A percentile compares a stretch with the other conserved stretches of the same genome.
Conservation (phyloP, 805 yeast species). For the Yarrowia bubula region DNA sequence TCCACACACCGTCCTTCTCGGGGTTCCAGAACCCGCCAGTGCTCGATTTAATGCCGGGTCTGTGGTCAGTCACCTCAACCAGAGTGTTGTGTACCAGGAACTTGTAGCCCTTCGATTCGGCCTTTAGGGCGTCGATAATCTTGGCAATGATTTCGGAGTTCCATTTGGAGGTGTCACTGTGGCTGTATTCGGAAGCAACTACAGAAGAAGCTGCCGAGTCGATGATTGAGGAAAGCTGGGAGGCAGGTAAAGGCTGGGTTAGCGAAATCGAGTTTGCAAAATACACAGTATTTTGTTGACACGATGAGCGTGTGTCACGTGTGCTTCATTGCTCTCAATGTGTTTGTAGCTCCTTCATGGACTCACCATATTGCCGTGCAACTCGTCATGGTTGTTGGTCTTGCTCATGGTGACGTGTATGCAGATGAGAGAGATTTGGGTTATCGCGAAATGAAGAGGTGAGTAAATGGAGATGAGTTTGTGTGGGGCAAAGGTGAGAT, state of each 20-base stretch:
- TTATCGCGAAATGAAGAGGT: neutral
- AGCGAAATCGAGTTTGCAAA: neutral
- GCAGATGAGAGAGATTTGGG: neutral
- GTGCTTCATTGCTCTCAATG: no score
- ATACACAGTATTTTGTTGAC: neutral
- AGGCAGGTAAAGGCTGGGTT: conserved; percentile 15
- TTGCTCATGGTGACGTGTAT: conserved; percentile 23
- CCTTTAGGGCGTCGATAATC: conserved; percentile 18
- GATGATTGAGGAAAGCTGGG: neutral
- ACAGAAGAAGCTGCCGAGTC: neutral
- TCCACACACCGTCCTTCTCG: conserved; percentile 35
- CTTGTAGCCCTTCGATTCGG: conserved; percentile 32
- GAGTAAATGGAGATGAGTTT: neutral
- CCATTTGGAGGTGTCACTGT: conserved; percentile 29
- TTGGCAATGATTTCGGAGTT: conserved; percentile 29
- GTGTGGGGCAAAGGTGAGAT: neutral
- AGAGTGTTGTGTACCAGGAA: conserved; percentile 31
- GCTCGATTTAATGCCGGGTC: conserved; percentile 33
- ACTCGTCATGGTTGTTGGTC: conserved; percentile 11
- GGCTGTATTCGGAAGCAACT: conserved; percentile 25
- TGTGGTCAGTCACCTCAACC: conserved; percentile 29
- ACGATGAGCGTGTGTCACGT: neutral
- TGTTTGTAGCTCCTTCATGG: no score
- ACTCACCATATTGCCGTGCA: conserved; percentile 23
- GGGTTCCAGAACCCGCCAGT: conserved; percentile 33